These are phyloP conservation scores for Fusarium luffae DNA, from an alignment of 2,329 filamentous ascomycete genomes.

Conservation along the genomic window DNA sequence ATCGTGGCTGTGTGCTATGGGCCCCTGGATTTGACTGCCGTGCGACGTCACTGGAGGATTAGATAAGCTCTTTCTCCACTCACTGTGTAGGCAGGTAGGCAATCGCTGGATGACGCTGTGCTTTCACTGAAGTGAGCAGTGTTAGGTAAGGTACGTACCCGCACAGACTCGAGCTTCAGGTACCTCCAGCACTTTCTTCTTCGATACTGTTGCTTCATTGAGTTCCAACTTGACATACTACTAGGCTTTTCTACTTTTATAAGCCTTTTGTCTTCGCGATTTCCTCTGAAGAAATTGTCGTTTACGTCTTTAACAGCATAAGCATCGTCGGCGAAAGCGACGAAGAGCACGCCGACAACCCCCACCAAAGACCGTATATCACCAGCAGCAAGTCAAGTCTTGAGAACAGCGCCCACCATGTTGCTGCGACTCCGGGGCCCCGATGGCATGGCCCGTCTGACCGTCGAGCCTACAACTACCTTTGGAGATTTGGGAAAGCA, in stretches of 20 bases:
- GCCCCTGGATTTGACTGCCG: conserved; percentile 16
- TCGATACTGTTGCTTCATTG: conserved; percentile 31
- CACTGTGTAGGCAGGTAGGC: conserved; percentile 30
- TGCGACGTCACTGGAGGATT: conserved; percentile 37
- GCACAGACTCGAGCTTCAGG: conserved; percentile 5
- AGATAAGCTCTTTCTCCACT: conserved; percentile 25
- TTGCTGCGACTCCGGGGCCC: conserved; percentile 88
- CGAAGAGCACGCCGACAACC: conserved; percentile 13
- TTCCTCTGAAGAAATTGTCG: background rate
- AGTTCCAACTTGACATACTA: conserved; percentile 30
- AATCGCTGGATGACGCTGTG: conserved; percentile 46
- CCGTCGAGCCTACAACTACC: conserved; percentile 76
- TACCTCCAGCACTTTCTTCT: conserved; percentile 9
- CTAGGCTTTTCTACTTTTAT: conserved; percentile 16
- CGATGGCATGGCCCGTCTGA: conserved; percentile 91
- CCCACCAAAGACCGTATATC: conserved; percentile 21
- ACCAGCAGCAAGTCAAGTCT: conserved; percentile 19
- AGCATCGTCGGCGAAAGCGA: background rate
- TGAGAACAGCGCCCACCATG: conserved; percentile 62
- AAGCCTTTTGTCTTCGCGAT: background rate
- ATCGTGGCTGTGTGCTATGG: conserved; percentile 17
- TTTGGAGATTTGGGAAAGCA: conserved; percentile 72
- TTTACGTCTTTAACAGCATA: background rate
- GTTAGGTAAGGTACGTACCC: conserved; percentile 27
- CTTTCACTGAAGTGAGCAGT: conserved; percentile 7